These are phyloP conservation scores for Claviceps cyperi DNA, from an alignment of 2,329 filamentous ascomycete species.

Conservation along the genomic window DNA sequence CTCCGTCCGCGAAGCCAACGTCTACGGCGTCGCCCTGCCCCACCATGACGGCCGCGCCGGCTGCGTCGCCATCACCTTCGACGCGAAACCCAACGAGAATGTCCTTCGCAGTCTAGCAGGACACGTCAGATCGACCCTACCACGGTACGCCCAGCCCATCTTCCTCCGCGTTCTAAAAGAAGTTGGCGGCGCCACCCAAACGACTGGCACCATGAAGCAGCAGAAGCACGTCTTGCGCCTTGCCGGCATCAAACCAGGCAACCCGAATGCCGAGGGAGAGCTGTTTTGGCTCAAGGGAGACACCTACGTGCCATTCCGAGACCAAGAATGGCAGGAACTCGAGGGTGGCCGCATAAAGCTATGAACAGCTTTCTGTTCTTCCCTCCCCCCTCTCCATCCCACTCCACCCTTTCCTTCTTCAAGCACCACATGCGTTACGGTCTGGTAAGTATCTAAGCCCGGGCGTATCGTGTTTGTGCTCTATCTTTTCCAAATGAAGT, in stretches of 20 bases:
- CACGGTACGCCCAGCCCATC: conserved; percentile 61
- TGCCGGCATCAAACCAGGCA: conserved; percentile 55
- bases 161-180: conserved; percentile 56
- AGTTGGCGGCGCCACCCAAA: conserved; percentile 39
- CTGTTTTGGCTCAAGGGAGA: conserved; percentile 53
- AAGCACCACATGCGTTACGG: too few relatives aligned
- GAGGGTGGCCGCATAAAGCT: conserved; percentile 56
- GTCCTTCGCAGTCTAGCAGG: conserved; percentile 44
- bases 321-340: conserved; percentile 54
- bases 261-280: conserved; percentile 22
- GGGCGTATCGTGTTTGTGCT: too few relatives aligned
- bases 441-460: too few relatives aligned
- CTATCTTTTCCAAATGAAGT: too few relatives aligned
- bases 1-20: conserved; percentile 61
- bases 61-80: conserved; percentile 56
- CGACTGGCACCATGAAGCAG: conserved; percentile 80
- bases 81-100: conserved; percentile 29
- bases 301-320: conserved; percentile 52
- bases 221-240: conserved; percentile 61
- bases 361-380: conserved; percentile 19
- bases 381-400: too few relatives aligned
- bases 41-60: conserved; percentile 74
- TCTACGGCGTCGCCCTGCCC: conserved; percentile 69
- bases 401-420: too few relatives aligned
- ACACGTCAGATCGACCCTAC: conserved; percentile 44